Percentiles rank a stretch among this genome's conserved stretches.
Evolutionary conservation across 441 rosid genomes (phyloP).

Genomic region (Populus hybrid): DNA sequence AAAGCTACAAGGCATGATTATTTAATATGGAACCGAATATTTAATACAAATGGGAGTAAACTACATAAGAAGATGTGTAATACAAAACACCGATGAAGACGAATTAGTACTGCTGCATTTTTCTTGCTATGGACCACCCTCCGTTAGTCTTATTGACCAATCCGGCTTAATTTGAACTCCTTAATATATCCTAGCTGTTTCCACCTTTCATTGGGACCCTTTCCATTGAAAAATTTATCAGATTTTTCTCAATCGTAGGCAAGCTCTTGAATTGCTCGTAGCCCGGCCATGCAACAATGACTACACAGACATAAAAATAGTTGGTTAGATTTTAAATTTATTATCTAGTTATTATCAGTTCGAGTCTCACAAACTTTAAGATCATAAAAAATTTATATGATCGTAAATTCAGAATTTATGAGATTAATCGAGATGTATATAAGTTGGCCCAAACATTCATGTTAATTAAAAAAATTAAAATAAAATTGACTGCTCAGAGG

Average conservation of each 20-base stretch:
- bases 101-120: conserved; percentile 10
- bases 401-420: fast-evolving
- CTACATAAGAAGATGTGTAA: not conserved
- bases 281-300: not conserved
- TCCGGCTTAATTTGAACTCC: conserved; percentile 1
- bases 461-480: no score
- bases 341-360: fast-evolving
- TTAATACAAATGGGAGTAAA: conserved; percentile 12
- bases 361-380: fast-evolving
- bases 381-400: fast-evolving
- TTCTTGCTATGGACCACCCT: conserved; percentile 12
- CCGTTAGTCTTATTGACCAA: conserved; percentile 1
- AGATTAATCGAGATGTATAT: fast-evolving
- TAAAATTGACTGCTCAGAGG: not conserved
- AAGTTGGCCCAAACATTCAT: fast-evolving
- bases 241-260: not conserved
- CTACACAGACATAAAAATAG: not conserved
- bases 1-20: conserved; percentile 21
- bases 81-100: not conserved
- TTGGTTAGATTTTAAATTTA: no score
- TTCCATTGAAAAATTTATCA: conserved; percentile 5
- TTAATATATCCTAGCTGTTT: conserved; percentile 26
- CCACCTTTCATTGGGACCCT: conserved; percentile 26
- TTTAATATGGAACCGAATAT: conserved; percentile 17
- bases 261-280: not conserved